Conservation (phyloP, 345 rosid species). For the Lepidium aucheri region DNA sequence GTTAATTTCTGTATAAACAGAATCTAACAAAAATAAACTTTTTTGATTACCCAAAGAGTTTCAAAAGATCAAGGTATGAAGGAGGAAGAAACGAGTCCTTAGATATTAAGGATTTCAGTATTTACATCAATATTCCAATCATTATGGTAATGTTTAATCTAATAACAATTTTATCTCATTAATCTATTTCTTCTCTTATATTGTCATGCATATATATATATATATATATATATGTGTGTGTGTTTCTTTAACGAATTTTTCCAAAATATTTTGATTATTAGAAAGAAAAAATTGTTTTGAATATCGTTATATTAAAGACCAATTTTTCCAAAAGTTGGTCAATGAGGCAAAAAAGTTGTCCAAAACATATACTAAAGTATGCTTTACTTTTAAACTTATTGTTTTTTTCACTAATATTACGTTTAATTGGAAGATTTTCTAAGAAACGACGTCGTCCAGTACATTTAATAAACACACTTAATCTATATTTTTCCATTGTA, state of each 20-base stretch:
- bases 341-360: constrained; percentile 4
- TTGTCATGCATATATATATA: too few species aligned
- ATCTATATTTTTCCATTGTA: background rate
- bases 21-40: background rate
- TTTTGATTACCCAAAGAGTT: background rate
- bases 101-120: background rate
- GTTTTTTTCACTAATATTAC: background rate
- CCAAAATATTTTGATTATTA: background rate
- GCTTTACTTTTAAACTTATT: background rate
- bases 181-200: background rate
- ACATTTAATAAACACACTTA: background rate
- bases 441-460: background rate
- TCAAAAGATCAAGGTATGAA: background rate
- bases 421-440: background rate
- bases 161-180: background rate
- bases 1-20: too few species aligned
- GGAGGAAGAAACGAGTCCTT: background rate
- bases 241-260: background rate
- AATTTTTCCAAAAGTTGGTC: constrained; percentile 4
- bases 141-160: background rate
- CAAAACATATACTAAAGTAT: background rate
- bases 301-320: background rate
- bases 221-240: too few species aligned
- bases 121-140: background rate
- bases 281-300: too few species aligned